Evolutionary conservation across 495 filamentous ascomycete genomes (phyloP), one percentile per base, ranked within the genome.

Genomic region (Hypoxylon cercidicola): DNA sequence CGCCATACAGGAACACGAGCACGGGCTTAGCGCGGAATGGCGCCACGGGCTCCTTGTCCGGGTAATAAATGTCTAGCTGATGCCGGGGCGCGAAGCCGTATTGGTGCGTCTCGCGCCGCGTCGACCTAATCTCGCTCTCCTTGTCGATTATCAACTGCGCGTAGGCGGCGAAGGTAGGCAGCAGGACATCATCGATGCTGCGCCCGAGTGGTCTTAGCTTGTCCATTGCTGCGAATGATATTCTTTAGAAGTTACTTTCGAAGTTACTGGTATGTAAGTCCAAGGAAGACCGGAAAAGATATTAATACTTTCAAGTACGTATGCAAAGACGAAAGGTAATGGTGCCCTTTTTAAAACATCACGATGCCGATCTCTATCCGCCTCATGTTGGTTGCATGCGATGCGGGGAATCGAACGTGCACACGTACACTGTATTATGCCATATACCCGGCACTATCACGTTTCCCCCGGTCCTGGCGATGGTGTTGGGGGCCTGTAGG

Each of bases 1-100:
- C 79, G 16, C 79, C 79, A 54, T 82, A 77, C 9, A 79, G 44
- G 67, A 78, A 82, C 12, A 80, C 48, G 50, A 82, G 72, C 8
- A 82, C 75, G 25, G 72, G 66, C 30, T 70, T 55, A 3, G 66
- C 53, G 25, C 32, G 46, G 47, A 64, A 69, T 4, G 62, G 25
- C 0, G 43, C 35, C 9, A 46, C 21, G n/a, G 62, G 44, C 15
- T 18, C 34, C 45, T 40, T 35, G 21, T 54, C 55, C 1, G 77
- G 69, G 18, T 59, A 69, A 58, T 80, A 81, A 55, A 82, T 41
- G 41, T 82, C 79, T 18, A 82, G 66, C 45, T 72, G 55, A 20
- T 82, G 78, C 3, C 79, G 74, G 0, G 73, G 65, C 9, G 50
- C 50, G 23, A 59, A 53, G 6, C 78, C 77, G 52, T 82, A 82